Base-by-base conservation (phyloP, 129 eudicot species). In the Deinandra increscens region DNA sequence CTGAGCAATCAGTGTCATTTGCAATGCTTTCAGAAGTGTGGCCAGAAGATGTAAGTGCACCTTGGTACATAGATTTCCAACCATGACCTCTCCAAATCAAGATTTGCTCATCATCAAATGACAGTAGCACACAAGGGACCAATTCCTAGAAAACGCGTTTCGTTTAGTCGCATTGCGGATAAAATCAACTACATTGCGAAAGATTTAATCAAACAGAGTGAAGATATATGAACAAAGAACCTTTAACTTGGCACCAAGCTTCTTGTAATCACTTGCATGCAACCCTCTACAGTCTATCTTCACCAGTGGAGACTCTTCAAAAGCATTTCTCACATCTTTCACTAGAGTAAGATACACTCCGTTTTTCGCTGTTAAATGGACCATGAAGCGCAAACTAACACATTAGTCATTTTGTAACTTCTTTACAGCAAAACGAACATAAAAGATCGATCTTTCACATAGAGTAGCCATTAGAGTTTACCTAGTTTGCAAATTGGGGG, bases 211-310 rank as follows among this genome's bases (percentile, higher is more conserved):
- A 63, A 37, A 59, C 14, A 33, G 60, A 77, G 68, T 37, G 19
- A 64, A 54, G 31, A 41, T 2, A 6, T 9, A 69, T 7, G 5
- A 56, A n/a, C n/a, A n/a, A n/a, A n/a, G n/a, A n/a, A 93, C 99
- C 99, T 84, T 94, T 63, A 94, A 79, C 80, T 94, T 94, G 34
- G 97, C 99, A 1, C 97, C 99, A 44, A 94, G 74, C 86, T 83
- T 94, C 79, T 94, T 94, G 93, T 94, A 94, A 72, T 94, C 99
- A 72, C 97, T 94, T 49, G 97, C 85, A 50, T 94, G 87, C 87
- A 94, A 38, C 44, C 99, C 97, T 64, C 65, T 73, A 80, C 99
- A 94, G 26, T 94, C 87, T 13, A 94, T 82, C 86, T 89, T 94
- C 69, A 87, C 99, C 60, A 94, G 68, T 13, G 75, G 23, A 71